phyloP scores from a whole-genome alignment of 768 basidiomycete species.

The Tricholoma matsutake region DNA sequence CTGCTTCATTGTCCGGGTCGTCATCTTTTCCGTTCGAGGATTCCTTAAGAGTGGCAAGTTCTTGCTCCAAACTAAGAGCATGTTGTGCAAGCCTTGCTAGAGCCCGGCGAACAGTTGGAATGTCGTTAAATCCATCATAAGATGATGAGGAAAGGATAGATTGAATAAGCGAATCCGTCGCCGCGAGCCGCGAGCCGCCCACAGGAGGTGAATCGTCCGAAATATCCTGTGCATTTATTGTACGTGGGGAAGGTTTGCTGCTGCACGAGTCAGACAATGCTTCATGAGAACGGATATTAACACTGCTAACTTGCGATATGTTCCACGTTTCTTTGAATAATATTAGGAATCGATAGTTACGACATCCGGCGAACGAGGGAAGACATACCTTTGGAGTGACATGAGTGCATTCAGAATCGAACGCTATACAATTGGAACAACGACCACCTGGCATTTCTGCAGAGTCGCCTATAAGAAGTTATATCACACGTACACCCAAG shows the following conservation, averaged over 20 bases:
- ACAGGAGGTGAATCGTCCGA: not conserved
- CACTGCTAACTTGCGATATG: slow-evolving; percentile 50
- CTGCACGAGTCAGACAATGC: not conserved
- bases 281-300: not conserved
- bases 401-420: slow-evolving; percentile 51
- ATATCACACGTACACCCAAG: not conserved
- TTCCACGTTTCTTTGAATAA: slow-evolving; percentile 48
- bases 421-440: slow-evolving; percentile 55
- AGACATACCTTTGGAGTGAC: slow-evolving; percentile 47
- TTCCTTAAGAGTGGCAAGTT: slow-evolving; percentile 11
- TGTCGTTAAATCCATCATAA: slow-evolving; percentile 4
- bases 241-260: not conserved
- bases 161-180: slow-evolving; percentile 11
- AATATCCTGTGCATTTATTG: not conserved
- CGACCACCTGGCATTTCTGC: slow-evolving; percentile 50
- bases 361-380: not conserved
- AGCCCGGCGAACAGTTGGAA: slow-evolving; percentile 8
- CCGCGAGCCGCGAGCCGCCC: not conserved
- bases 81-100: slow-evolving; percentile 13
- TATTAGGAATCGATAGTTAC: not conserved
- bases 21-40: not conserved
- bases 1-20: not conserved
- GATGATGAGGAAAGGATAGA: slow-evolving; percentile 10
- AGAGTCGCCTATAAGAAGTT: slow-evolving; percentile 48
- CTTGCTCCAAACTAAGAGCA: slow-evolving; percentile 13